Percentiles rank a stretch among this genome's conserved stretches.
Evolutionary conservation across 768 basidiomycete species (phyloP).

Genomic region (Chalciporus sphaerocephalus): DNA sequence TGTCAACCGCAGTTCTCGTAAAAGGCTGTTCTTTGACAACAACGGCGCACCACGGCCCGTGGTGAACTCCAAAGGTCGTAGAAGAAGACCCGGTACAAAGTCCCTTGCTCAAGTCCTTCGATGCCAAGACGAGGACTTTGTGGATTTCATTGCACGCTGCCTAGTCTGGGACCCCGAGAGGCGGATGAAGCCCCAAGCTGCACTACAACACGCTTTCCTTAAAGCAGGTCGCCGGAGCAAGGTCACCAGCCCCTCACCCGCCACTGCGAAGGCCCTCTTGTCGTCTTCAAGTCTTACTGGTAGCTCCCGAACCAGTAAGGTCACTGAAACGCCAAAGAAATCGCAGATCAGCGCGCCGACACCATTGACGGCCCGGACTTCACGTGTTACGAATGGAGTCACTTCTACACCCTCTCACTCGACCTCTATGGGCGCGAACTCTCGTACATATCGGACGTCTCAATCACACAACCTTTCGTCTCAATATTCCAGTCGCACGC

Average conservation of each 20-base stretch:
- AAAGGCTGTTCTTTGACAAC: slow-evolving; percentile 94
- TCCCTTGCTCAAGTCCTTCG: slow-evolving; percentile 84
- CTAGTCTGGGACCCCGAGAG: slow-evolving; percentile 98
- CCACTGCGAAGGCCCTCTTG: slow-evolving; percentile 50
- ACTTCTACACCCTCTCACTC: slow-evolving; percentile 59
- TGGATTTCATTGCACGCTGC: slow-evolving; percentile 96
- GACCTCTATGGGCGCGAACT: slow-evolving; percentile 54
- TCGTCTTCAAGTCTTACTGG: slow-evolving; percentile 56
- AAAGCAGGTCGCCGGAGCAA: slow-evolving; percentile 58
- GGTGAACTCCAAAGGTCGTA: slow-evolving; percentile 93
- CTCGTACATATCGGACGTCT: slow-evolving; percentile 63
- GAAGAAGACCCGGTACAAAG: slow-evolving; percentile 88
- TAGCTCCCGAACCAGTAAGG: slow-evolving; percentile 46
- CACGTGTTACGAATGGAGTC: slow-evolving; percentile 46
- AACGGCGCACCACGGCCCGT: slow-evolving; percentile 91
- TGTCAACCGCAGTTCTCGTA: slow-evolving; percentile 87
- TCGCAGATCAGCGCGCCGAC: slow-evolving; percentile 87
- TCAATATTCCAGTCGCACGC: slow-evolving; percentile 72
- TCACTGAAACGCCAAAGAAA: slow-evolving; percentile 79
- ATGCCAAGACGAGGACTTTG: slow-evolving; percentile 90
- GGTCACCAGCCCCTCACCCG: slow-evolving; percentile 38
- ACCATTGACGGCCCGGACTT: slow-evolving; percentile 74
- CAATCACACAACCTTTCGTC: slow-evolving; percentile 66
- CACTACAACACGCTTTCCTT: slow-evolving; percentile 88
- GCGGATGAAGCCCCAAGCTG: slow-evolving; percentile 88